Evolutionary conservation across 345 rosid genomes (phyloP).

Genomic region (Acer campestre): DNA sequence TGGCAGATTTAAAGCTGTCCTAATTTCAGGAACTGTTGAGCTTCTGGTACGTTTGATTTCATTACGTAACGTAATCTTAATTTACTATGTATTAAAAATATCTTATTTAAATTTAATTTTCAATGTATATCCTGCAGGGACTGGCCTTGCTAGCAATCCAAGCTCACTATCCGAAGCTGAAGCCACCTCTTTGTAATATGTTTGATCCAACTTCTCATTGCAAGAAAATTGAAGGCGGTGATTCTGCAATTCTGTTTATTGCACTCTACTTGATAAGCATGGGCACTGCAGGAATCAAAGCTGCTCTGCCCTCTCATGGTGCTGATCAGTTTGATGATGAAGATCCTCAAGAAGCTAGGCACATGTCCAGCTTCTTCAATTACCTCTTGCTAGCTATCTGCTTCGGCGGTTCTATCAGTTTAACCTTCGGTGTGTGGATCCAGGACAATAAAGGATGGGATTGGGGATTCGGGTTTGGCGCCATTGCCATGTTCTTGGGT

Average conservation of each 20-base stretch:
- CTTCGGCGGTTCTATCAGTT: conserved; percentile 44
- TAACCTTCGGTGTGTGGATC: conserved; percentile 55
- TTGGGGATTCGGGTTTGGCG: conserved; percentile 44
- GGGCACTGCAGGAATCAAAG: conserved; percentile 56
- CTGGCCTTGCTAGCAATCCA: conserved; percentile 47
- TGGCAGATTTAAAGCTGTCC: conserved; percentile 50
- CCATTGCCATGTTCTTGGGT: conserved; percentile 36
- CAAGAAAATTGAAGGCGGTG: conserved; percentile 34
- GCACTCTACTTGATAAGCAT: conserved; percentile 52
- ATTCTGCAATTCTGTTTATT: conserved; percentile 43
- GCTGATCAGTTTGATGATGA: conserved; percentile 64
- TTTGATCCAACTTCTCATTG: conserved; percentile 39
- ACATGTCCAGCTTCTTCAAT: conserved; percentile 65
- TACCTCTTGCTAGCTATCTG: conserved; percentile 39
- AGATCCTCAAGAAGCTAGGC: conserved; percentile 47
- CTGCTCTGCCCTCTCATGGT: conserved; percentile 53
- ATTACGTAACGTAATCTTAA: background rate
- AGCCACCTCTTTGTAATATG: conserved; percentile 50
- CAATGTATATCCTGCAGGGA: conserved; percentile 33
- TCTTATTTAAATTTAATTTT: no score
- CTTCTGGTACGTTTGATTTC: conserved; percentile 35
- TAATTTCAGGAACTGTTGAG: conserved; percentile 51
- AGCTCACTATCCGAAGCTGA: conserved; percentile 50
- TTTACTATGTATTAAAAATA: no score
- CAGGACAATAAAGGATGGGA: conserved; percentile 65